Evolutionary conservation across 23 red algal species (phyloP).

Genomic region (Gracilaria vermiculophylla): DNA sequence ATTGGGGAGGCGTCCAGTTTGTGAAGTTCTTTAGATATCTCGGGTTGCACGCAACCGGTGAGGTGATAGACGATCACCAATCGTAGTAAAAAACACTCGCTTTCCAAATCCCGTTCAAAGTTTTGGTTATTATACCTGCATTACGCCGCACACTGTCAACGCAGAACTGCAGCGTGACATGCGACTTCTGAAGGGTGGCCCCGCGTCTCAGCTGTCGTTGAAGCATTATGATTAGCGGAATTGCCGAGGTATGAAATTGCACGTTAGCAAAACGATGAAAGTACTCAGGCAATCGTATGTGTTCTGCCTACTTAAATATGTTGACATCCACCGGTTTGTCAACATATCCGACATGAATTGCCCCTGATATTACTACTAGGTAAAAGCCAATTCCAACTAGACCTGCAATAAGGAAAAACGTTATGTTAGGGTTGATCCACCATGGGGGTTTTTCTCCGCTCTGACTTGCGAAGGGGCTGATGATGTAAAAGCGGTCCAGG

Average conservation of each 20-base stretch:
- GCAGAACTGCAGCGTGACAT: no score
- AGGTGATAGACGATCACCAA: background rate
- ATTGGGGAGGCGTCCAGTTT: slow-evolving; percentile 96
- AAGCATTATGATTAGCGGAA: background rate
- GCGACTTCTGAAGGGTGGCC: no score
- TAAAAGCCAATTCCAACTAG: slow-evolving; percentile 83
- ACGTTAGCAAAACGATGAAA: background rate
- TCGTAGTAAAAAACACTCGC: no score
- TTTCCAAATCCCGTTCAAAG: no score
- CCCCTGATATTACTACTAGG: slow-evolving; percentile 67
- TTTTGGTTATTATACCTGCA: no score
- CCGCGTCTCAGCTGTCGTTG: no score
- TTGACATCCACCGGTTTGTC: slow-evolving; percentile 73
- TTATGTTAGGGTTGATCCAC: slow-evolving; percentile 98
- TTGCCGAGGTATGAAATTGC: background rate
- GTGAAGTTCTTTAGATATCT: slow-evolving; percentile 93
- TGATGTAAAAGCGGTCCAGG: slow-evolving; percentile 88
- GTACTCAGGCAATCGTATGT: background rate
- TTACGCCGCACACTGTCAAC: no score
- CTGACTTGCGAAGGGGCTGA: slow-evolving; percentile 93
- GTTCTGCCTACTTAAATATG: slow-evolving; percentile 47
- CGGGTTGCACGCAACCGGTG: slow-evolving; percentile 82
- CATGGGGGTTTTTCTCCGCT: slow-evolving; percentile 94
- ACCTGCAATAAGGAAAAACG: slow-evolving; percentile 74
- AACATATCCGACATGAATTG: slow-evolving; percentile 90